A percentile compares a stretch with the other conserved stretches of the same genome.
Conservation (phyloP, 2,329 filamentous ascomycete species). For the Rugonectria rugulosa region DNA sequence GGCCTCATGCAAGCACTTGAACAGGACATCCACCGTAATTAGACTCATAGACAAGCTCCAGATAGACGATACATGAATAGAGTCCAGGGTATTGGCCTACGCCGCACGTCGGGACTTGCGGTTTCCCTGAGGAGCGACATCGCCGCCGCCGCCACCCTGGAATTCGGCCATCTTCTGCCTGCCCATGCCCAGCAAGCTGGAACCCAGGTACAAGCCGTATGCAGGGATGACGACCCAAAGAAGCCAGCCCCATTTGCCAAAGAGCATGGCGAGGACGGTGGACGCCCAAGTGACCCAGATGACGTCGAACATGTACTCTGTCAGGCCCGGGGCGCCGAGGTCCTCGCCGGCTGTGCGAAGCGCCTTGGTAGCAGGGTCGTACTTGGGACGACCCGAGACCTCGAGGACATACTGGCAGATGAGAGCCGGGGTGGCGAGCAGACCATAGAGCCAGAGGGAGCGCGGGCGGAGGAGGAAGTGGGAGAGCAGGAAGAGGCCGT, state of each 20-base stretch:
- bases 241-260: constrained; percentile 79
- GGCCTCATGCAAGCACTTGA: constrained; percentile 46
- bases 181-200: constrained; percentile 61
- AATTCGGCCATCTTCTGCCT: constrained; percentile 61
- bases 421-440: constrained; percentile 78
- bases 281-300: constrained; percentile 93
- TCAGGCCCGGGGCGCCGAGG: constrained; percentile 84
- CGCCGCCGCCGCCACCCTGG: constrained; percentile 44
- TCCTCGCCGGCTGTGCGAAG: constrained; percentile 85
- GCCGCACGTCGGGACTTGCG: constrained; percentile 64
- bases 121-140: constrained; percentile 53
- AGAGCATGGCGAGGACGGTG: constrained; percentile 72
- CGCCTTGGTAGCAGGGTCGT: constrained; percentile 68
- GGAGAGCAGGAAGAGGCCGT: constrained; percentile 76
- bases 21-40: constrained; percentile 9
- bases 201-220: constrained; percentile 63
- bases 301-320: constrained; percentile 98
- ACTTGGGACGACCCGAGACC: constrained; percentile 79
- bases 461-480: constrained; percentile 72
- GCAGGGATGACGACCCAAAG: constrained; percentile 63
- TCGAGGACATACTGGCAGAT: constrained; percentile 88
- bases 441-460: constrained; percentile 71
- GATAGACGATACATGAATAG: constrained; percentile 17
- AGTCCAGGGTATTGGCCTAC: constrained; percentile 35
- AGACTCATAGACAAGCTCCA: constrained; percentile 3